Evolutionary conservation across 768 basidiomycete species (phyloP).

Genomic region (Exsudoporus frostii): DNA sequence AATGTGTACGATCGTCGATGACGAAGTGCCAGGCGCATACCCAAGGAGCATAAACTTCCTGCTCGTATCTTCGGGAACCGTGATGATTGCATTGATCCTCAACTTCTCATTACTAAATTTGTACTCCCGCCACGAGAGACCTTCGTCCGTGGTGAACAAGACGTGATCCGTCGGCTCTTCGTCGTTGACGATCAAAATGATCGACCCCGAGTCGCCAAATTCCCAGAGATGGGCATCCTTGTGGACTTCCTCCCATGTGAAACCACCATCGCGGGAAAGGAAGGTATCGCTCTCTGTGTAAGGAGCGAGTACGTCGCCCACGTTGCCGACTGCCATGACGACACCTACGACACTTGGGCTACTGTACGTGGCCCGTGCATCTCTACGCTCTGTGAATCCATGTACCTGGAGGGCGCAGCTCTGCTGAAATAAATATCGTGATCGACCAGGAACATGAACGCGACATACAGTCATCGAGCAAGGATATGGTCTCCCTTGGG

Average conservation of each 20-base stretch:
- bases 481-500: conserved; percentile 64
- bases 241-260: conserved; percentile 98
- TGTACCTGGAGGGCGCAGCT: conserved; percentile 87
- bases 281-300: conserved; percentile 94
- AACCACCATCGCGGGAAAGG: conserved; percentile 93
- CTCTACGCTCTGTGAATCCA: conserved; percentile 90
- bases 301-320: conserved; percentile 75
- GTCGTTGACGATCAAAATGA: conserved; percentile 93
- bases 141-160: conserved; percentile 88
- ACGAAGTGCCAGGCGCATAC: conserved; percentile 40
- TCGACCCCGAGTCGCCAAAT: conserved; percentile 94
- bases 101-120: conserved; percentile 70
- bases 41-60: conserved; percentile 89
- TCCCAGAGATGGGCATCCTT: conserved; percentile 98
- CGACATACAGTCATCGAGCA: conserved; percentile 63
- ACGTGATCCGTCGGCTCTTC: conserved; percentile 90
- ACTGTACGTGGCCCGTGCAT: conserved; percentile 90
- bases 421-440: conserved; percentile 37
- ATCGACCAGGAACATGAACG: neutral
- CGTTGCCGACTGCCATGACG: conserved; percentile 95
- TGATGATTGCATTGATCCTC: conserved; percentile 73
- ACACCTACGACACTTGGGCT: conserved; percentile 90
- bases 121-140: conserved; percentile 84
- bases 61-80: conserved; percentile 87
- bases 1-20: conserved; percentile 67